phyloP scores from a whole-genome alignment of 257 asterid species.

The Ligustrum vulgare region DNA sequence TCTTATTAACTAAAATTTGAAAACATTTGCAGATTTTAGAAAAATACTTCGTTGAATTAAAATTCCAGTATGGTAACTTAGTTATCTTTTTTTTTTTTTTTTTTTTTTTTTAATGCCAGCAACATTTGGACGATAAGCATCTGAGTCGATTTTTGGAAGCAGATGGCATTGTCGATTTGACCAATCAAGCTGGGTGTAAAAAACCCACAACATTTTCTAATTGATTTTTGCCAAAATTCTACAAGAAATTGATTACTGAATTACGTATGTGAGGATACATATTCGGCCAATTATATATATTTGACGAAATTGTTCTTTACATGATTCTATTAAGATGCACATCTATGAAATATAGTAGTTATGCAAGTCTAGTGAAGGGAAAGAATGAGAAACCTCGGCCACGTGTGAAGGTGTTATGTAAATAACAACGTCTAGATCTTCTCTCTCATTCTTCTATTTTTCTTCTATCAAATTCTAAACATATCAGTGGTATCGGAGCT shows the following conservation, averaged over 20 bases:
- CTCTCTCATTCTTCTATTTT: too few relatives aligned
- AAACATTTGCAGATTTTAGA: background rate
- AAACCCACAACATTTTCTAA: slow-evolving; percentile 39
- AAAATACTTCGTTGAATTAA: background rate
- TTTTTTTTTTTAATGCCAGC: slow-evolving; percentile 42
- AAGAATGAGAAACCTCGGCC: too few relatives aligned
- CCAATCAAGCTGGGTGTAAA: slow-evolving; percentile 39
- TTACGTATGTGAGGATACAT: background rate
- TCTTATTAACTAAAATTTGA: slow-evolving; percentile 10
- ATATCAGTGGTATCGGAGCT: too few relatives aligned
- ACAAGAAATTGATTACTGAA: background rate
- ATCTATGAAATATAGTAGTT: too few relatives aligned
- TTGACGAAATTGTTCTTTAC: slow-evolving; percentile 12
- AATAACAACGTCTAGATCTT: too few relatives aligned
- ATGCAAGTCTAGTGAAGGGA: too few relatives aligned
- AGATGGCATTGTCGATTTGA: slow-evolving; percentile 50
- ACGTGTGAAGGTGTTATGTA: too few relatives aligned
- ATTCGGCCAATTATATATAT: slow-evolving; percentile 17
- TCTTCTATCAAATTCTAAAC: too few relatives aligned
- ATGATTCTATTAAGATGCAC: too few relatives aligned
- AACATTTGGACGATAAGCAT: slow-evolving; percentile 91
- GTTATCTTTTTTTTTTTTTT: too few relatives aligned
- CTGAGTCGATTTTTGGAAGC: slow-evolving; percentile 78
- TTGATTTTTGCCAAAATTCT: slow-evolving; percentile 27
- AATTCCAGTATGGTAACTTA: background rate